Evolutionary conservation across 768 basidiomycete species (phyloP).

Genomic region (Xerocomellus amylosporus): DNA sequence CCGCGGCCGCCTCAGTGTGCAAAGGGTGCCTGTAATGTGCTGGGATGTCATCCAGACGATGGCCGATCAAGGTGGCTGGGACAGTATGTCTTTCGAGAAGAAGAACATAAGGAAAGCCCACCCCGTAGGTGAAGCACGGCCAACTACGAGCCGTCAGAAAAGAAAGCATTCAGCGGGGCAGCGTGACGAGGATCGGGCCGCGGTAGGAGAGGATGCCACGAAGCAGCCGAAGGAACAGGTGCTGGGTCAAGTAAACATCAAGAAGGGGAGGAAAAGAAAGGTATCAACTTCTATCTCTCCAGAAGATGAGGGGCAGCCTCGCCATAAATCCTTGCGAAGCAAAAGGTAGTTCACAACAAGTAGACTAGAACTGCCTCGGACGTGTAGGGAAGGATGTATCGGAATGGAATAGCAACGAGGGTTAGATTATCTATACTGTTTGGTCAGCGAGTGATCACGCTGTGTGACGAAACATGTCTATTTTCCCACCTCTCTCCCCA

Average conservation of each 20-base stretch:
- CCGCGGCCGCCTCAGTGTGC: slow-evolving; percentile 84
- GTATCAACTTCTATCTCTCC: neutral
- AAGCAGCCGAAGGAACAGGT: neutral
- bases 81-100: slow-evolving; percentile 43
- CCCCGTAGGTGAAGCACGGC: neutral
- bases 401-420: neutral
- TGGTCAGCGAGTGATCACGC: neutral
- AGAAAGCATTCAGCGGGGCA: neutral
- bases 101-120: slow-evolving; percentile 27
- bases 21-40: slow-evolving; percentile 64
- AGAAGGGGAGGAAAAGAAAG: slow-evolving; percentile 27
- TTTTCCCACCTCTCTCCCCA: slow-evolving; percentile 33
- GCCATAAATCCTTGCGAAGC: slow-evolving; percentile 22
- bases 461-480: neutral
- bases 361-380: neutral
- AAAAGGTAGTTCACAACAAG: slow-evolving; percentile 6
- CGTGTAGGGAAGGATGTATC: neutral
- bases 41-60: slow-evolving; percentile 61
- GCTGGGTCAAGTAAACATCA: neutral
- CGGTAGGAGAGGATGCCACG: slow-evolving; percentile 1
- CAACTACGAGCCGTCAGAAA: neutral
- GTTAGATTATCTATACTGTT: too few species aligned
- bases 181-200: slow-evolving; percentile 1
- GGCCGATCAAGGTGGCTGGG: slow-evolving; percentile 79
- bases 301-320: slow-evolving; percentile 14